Evolutionary conservation across 2,329 filamentous ascomycete genomes (phyloP).

Genomic region (Purpureocillium lavendulum): DNA sequence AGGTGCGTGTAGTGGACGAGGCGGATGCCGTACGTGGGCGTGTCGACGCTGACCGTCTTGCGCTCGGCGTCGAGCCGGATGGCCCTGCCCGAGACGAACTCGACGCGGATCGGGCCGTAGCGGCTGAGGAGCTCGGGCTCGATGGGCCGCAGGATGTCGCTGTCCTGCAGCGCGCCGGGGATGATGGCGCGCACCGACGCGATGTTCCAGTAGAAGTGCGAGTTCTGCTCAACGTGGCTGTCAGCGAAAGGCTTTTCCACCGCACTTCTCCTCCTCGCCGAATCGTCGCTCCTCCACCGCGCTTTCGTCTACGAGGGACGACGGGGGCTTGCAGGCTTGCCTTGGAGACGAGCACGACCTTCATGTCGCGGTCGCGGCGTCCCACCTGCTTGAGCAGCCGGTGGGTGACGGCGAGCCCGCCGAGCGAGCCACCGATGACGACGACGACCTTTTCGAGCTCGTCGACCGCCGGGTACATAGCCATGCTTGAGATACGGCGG

Average conservation of each 20-base stretch:
- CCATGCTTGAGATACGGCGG: conserved; percentile 21
- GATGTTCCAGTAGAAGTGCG: conserved; percentile 52
- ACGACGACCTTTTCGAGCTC: conserved; percentile 39
- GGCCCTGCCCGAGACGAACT: conserved; percentile 44
- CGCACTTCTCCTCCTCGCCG: too few species aligned
- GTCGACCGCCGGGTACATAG: conserved; percentile 11
- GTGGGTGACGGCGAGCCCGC: conserved; percentile 44
- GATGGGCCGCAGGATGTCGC: conserved; percentile 42
- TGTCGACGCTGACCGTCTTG: conserved; percentile 33
- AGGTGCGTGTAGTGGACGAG: conserved; percentile 44
- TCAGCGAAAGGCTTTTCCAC: neutral
- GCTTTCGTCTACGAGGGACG: too few species aligned
- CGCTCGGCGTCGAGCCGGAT: conserved; percentile 27
- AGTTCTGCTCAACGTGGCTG: conserved; percentile 28
- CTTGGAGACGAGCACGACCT: conserved; percentile 48
- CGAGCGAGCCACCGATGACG: conserved; percentile 45
- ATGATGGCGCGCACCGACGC: conserved; percentile 48
- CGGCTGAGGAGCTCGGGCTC: conserved; percentile 39
- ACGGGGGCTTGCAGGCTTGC: too few species aligned
- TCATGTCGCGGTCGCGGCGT: conserved; percentile 34
- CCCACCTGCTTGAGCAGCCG: conserved; percentile 44
- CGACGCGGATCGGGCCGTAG: conserved; percentile 39
- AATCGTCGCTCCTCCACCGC: too few species aligned
- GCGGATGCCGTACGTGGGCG: conserved; percentile 16
- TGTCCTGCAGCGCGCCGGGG: conserved; percentile 38